Conservation (phyloP, 352 stramenopile species). For the Achlya hypogyna region DNA sequence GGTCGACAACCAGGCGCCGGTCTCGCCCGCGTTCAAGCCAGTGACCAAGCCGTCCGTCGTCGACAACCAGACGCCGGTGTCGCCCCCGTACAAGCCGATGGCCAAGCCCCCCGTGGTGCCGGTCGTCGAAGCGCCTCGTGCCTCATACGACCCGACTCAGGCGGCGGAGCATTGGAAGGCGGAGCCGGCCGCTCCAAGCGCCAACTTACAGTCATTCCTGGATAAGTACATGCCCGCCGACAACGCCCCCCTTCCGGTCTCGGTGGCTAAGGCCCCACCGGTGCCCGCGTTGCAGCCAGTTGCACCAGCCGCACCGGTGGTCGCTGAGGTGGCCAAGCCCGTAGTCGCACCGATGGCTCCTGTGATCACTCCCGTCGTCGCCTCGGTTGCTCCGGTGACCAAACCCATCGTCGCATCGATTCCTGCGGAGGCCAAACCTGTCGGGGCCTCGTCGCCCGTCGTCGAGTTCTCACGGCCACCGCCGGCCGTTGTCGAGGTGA, state of each 20-base stretch:
- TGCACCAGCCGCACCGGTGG: not conserved
- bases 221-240: conserved; percentile 12
- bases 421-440: too few relatives aligned
- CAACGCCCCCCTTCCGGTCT: not conserved
- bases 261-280: too few relatives aligned
- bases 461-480: not conserved
- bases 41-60: too few relatives aligned
- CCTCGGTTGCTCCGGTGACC: not conserved
- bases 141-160: not conserved
- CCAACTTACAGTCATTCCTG: conserved; percentile 10
- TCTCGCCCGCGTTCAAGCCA: too few relatives aligned
- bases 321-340: not conserved
- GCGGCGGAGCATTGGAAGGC: not conserved
- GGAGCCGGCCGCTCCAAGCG: not conserved
- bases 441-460: not conserved
- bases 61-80: not conserved
- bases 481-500: not conserved
- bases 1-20: too few relatives aligned
- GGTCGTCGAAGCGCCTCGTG: not conserved
- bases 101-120: not conserved
- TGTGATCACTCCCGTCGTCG: not conserved
- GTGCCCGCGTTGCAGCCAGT: too few relatives aligned
- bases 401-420: not conserved
- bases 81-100: not conserved
- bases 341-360: not conserved